These are phyloP conservation scores for Paecilomyces dactylethromorphus DNA, from an alignment of 2,329 filamentous ascomycete genomes.

Conservation along the genomic window DNA sequence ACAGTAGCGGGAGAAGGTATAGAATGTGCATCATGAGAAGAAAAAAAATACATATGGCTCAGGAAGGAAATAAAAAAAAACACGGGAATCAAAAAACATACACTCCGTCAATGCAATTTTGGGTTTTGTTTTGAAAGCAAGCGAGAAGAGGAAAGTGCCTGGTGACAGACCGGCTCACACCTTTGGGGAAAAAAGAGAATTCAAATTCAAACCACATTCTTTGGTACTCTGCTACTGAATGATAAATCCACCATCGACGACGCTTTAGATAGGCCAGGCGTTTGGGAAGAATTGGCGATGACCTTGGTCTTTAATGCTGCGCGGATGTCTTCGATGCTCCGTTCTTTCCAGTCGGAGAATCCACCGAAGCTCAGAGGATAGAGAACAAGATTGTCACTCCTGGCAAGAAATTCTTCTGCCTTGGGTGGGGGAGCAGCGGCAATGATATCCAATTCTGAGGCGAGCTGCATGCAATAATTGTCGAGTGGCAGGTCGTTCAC, in stretches of 20 bases:
- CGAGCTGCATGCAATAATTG: conserved; percentile 67
- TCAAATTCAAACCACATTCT: not conserved
- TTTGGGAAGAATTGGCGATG: conserved; percentile 7
- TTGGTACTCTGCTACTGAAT: not conserved
- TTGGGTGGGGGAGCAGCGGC: conserved; percentile 51
- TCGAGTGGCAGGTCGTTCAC: conserved; percentile 78
- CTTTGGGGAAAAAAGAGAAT: not conserved
- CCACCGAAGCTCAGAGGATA: conserved; percentile 38
- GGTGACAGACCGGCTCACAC: not conserved
- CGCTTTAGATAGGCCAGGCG: not conserved
- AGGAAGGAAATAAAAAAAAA: not conserved
- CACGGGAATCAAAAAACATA: not conserved
- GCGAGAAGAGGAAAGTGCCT: not conserved
- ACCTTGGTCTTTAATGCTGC: conserved; percentile 34
- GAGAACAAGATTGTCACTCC: conserved; percentile 30
- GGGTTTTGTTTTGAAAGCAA: not conserved
- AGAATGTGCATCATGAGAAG: not conserved
- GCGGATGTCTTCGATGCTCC: conserved; percentile 42
- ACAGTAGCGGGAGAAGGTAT: not conserved
- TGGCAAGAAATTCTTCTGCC: conserved; percentile 41
- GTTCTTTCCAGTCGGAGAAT: conserved; percentile 44
- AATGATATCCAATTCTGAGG: conserved; percentile 67
- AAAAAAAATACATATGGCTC: not conserved
- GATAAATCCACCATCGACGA: not conserved
- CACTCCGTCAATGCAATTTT: not conserved